Base-by-base conservation (phyloP, 768 basidiomycete genomes). In the Phaffia tasmanica region DNA sequence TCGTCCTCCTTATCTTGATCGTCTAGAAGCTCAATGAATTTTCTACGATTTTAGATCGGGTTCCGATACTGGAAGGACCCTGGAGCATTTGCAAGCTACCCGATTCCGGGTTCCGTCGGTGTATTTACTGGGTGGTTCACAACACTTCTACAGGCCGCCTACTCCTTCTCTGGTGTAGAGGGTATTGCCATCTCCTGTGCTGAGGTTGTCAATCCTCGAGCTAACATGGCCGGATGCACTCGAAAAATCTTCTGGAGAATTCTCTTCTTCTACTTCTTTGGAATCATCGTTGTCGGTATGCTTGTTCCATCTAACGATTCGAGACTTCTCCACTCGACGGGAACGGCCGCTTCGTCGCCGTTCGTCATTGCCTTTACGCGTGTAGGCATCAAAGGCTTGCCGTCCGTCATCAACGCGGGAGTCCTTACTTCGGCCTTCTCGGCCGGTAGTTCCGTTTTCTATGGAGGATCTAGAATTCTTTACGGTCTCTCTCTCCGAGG, bases 311-410 rank as follows among this genome's bases (percentile, higher is more conserved):
- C 81, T 70, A 78, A 84, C 72, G 84, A 89, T 73, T 72, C 75
- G 0, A 73, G 75, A 15, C 78, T 88, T 51, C 79, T 85, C 57
- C 47, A 70, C 76, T 81, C 67, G 1, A 73, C 79, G 30, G 83
- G 83, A 59, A 87, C 82, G 55, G 88, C 88, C n/a, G 83, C 85
- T 0, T 75, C 84, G 62, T 89, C 87, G 3, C 89, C 89, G 2
- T 93, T 88, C 76, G 89, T 91, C 63, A 85, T 91, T 70, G 89
- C 88, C 23, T 84, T 91, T 70, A 81, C 77, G 55, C 80, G 81
- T 50, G 85, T 86, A 0, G 86, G 88, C 15, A 82, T 89, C 73
- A 84, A 82, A 78, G 83, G 72, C 47, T 70, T 74, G 47, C 75
- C 73, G 3, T 69, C 70, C 56, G 81, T 89, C 72, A 80, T 89